Conservation (phyloP, 495 filamentous ascomycete species). For the Xylaria castorea region DNA sequence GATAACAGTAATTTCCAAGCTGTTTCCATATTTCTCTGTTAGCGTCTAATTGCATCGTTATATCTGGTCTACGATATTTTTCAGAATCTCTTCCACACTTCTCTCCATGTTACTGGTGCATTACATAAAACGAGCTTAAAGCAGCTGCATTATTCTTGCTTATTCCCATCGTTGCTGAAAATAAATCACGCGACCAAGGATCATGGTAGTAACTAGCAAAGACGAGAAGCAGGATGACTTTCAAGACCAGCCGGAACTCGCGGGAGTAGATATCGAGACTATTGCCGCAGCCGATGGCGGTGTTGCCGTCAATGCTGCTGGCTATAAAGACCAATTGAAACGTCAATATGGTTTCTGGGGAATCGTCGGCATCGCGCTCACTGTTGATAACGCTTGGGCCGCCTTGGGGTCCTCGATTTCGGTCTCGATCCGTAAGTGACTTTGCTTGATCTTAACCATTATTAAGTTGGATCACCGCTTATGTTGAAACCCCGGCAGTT, state of each 20-base stretch:
- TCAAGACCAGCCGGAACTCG: slow-evolving; percentile 29
- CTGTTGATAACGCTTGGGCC: slow-evolving; percentile 63
- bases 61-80: not conserved
- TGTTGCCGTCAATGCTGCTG: slow-evolving; percentile 60
- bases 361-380: slow-evolving; percentile 59
- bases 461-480: slow-evolving; percentile 19
- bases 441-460: not conserved
- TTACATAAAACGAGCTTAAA: not conserved
- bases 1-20: too few species aligned
- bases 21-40: not conserved
- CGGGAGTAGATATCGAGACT: slow-evolving; percentile 39
- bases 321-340: slow-evolving; percentile 62
- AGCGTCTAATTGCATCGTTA: not conserved
- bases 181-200: not conserved
- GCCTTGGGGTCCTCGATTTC: slow-evolving; percentile 61
- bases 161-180: not conserved
- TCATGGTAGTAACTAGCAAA: not conserved
- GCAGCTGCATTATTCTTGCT: not conserved
- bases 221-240: slow-evolving; percentile 7
- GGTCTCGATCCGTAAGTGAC: slow-evolving; percentile 58
- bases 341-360: slow-evolving; percentile 62
- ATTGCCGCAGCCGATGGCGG: slow-evolving; percentile 46
- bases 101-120: not conserved
- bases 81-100: not conserved
- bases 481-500: slow-evolving; percentile 37